Evolutionary conservation across 2,329 filamentous ascomycete genomes (phyloP), one percentile per base, ranked within the genome.

Genomic region (Monosporascus sp.): DNA sequence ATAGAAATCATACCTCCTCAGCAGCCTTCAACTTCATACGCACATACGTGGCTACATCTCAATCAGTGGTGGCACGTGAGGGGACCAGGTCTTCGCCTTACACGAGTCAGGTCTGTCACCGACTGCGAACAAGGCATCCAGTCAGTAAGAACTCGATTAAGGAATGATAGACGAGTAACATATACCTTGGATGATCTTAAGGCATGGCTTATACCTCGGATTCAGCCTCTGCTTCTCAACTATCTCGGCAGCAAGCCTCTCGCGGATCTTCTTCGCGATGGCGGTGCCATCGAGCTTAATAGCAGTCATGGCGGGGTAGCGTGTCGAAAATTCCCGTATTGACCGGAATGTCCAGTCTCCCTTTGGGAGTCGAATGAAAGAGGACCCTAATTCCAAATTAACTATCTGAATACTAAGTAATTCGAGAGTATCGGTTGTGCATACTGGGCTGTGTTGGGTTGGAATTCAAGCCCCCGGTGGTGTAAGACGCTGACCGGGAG

Each of bases 11-110:
- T 77, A 91, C 89, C 81, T 97, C 94, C 70, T 89, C 79, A 54
- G 94, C 94, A 61, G 94, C 94, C 81, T 97, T 99, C 68, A 97
- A 78, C 79, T 99, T 99, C 94, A 99, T 99, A 75, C 92, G 92
- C 74, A 99, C 93, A 88, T 99, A 99, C 50, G 93, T 97, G 67
- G 87, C 89, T 93, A 66, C 53, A 55, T 58, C 63, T 70, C 63
- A 71, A 66, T 70, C 65, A 67, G 63, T 54, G 55, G 60, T 51
- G 59, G 56, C 48, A 58, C 52, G 50, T 54, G 57, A 60, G 54
- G 41, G 11, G 49, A 54, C 56, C 49, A 22, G 47, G 56, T 57
- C 55, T 58, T 41, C 38, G 61, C 8, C 86, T 69, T 80, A 95
- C 89, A 88, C 38, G 92, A 97, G 76, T 99, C 94, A 61, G 89